A percentile compares a stretch with the other conserved stretches of the same genome.
Evolutionary conservation across 2,329 filamentous ascomycete genomes (phyloP).

Genomic region (Penicillium corylophilum): DNA sequence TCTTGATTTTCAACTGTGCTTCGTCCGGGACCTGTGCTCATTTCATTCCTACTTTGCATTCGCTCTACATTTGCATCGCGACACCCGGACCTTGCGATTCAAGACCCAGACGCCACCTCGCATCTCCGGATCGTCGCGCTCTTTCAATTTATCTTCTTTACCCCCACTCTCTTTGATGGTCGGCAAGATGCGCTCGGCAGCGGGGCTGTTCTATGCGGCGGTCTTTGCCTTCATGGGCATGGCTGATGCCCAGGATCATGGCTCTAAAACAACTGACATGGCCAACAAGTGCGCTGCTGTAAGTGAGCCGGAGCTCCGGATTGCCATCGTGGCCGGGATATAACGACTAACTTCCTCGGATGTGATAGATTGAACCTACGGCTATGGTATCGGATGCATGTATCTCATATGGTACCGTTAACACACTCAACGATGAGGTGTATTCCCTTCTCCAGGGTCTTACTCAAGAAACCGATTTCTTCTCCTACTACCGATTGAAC

Average conservation of each 20-base stretch:
- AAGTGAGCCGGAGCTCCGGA: slow-evolving; percentile 33
- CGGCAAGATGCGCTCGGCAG: slow-evolving; percentile 52
- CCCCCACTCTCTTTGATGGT: not conserved
- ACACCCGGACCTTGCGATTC: not conserved
- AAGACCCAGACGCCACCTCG: not conserved
- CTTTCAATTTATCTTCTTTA: not conserved
- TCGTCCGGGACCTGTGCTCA: not conserved
- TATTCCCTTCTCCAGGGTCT: slow-evolving; percentile 76
- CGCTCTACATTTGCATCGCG: not conserved
- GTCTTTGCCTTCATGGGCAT: slow-evolving; percentile 58
- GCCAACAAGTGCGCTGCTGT: slow-evolving; percentile 58
- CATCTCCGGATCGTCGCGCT: not conserved
- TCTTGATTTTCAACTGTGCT: not conserved
- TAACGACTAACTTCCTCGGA: slow-evolving; percentile 5
- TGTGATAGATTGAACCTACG: slow-evolving; percentile 74
- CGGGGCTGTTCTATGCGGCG: slow-evolving; percentile 60
- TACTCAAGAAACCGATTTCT: slow-evolving; percentile 89
- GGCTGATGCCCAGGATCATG: slow-evolving; percentile 47
- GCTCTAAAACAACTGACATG: slow-evolving; percentile 35
- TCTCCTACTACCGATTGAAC: slow-evolving; percentile 94
- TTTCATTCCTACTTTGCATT: not conserved
- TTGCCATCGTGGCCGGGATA: too few species aligned
- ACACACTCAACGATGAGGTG: slow-evolving; percentile 74
- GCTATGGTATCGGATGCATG: slow-evolving; percentile 92
- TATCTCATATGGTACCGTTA: slow-evolving; percentile 87